Base-by-base conservation (phyloP, 129 eudicot genomes). In the Scalesia atractyloides region DNA sequence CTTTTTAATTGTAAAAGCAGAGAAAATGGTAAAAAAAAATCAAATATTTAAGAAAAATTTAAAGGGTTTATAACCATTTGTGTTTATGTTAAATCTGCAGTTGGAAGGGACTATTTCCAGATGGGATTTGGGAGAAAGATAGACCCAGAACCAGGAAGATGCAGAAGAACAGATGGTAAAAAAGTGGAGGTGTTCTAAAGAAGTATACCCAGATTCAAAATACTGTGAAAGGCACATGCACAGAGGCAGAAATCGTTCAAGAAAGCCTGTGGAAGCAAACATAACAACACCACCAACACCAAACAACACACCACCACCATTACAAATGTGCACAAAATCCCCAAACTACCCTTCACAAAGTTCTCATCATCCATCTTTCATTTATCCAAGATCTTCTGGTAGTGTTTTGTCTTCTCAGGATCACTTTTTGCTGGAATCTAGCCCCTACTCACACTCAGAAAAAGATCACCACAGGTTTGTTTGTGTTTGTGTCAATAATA, bases 91-190 rank as follows among this genome's bases (percentile, higher is more conserved):
- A 41, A 59, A 18, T 73, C 9, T 68, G 83, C 87, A 93, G 96
- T 86, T 53, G 98, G 95, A 62, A 89, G 96, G 88, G 89, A 63
- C 3, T 63, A 37, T 63, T 34, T 63, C 18, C 48, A 63, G 7
- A 63, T 63, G 68, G 68, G 68, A 63, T 63, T 34, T 36, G 68
- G 68, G 24, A 63, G 68, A 30, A 63, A 63, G 15, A 63, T 63
- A 15, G 68, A 63, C 9, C 68, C 68, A 63, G 68, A 63, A 69
- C 98, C 98, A 77, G 98, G 98, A 60, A 84, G 98, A 64, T 94
- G 98, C 75, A 81, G 96, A 64, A 88, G 98, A 82, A 94, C 98
- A 64, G 68, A 63, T 63, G 68, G 68, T 3, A 63, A 63, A 14
- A 63, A 63, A 63, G n/a, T 63, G 68, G 68, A 63, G 68, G 4